phyloP scores from a whole-genome alignment of 805 yeast species.

The Ogataea thermomethanolica region DNA sequence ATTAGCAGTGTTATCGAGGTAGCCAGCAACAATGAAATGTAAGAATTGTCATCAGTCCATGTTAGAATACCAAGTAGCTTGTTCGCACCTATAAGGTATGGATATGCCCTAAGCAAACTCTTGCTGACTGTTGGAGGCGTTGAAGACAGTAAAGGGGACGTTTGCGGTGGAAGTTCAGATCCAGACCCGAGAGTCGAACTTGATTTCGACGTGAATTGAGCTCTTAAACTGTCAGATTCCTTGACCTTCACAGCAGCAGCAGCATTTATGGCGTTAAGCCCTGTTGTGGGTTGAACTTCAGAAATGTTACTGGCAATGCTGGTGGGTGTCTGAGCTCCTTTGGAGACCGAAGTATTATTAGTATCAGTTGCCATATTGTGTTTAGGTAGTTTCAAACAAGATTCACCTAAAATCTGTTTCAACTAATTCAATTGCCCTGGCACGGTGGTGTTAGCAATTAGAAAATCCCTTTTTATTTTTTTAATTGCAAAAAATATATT shows the following conservation, averaged over 20 bases:
- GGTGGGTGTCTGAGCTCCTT: slow-evolving; percentile 5
- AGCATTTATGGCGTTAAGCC: slow-evolving; percentile 18
- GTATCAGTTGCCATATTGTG: slow-evolving; percentile 4
- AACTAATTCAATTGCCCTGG: neutral
- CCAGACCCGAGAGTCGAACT: slow-evolving; percentile 7
- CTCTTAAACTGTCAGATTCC: slow-evolving; percentile 35
- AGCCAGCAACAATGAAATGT: slow-evolving; percentile 66
- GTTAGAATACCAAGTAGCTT: slow-evolving; percentile 69
- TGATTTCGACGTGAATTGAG: slow-evolving; percentile 39
- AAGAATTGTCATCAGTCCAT: slow-evolving; percentile 86
- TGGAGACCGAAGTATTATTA: neutral
- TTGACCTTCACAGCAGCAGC: slow-evolving; percentile 27
- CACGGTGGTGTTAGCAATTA: neutral
- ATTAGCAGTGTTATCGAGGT: slow-evolving; percentile 54
- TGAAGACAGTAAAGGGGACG: slow-evolving; percentile 79
- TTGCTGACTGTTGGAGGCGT: slow-evolving; percentile 92
- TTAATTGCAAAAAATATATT: neutral
- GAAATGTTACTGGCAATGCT: slow-evolving; percentile 5
- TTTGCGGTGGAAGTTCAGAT: slow-evolving; percentile 35
- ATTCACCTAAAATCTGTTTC: neutral
- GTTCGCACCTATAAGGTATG: slow-evolving; percentile 74
- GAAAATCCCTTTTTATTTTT: slow-evolving; percentile 2
- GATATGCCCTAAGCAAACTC: slow-evolving; percentile 78
- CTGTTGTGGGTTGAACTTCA: slow-evolving; percentile 11
- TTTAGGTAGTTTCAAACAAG: neutral